phyloP scores from a whole-genome alignment of 176 grass and related monocot species.

The Dactylis glomerata region DNA sequence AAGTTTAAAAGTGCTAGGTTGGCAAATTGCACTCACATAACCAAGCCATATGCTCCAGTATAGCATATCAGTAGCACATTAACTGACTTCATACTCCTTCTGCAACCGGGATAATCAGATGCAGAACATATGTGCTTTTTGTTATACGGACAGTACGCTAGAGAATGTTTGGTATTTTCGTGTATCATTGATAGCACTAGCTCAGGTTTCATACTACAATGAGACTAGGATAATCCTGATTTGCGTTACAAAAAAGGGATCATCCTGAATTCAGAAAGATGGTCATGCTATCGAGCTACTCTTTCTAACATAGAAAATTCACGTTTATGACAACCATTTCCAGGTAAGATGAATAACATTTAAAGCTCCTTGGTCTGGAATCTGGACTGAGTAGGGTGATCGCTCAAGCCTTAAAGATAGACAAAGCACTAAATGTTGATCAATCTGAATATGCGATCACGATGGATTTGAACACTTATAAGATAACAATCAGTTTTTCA shows the following conservation, averaged over 20 bases:
- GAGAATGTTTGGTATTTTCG: neutral
- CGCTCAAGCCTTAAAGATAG: neutral
- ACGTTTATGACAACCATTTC: neutral
- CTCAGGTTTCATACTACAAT: neutral
- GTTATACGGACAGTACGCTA: neutral
- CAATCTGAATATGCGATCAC: neutral
- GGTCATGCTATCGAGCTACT: neutral
- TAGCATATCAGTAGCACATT: neutral
- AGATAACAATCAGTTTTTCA: neutral
- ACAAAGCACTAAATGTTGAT: neutral
- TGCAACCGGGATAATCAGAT: neutral
- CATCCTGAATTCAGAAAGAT: neutral
- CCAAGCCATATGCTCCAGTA: neutral
- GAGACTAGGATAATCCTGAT: neutral
- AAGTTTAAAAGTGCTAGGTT: neutral
- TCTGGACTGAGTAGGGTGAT: neutral
- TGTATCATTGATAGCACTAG: neutral
- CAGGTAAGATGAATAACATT: neutral
- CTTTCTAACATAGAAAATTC: neutral
- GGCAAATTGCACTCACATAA: neutral
- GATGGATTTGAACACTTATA: neutral
- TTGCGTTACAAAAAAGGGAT: neutral
- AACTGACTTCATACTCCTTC: neutral
- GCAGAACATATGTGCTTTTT: neutral
- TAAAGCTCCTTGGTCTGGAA: neutral